Conservation (phyloP, 371 early-diverging fungal species). For the Rhizopus sp. region DNA sequence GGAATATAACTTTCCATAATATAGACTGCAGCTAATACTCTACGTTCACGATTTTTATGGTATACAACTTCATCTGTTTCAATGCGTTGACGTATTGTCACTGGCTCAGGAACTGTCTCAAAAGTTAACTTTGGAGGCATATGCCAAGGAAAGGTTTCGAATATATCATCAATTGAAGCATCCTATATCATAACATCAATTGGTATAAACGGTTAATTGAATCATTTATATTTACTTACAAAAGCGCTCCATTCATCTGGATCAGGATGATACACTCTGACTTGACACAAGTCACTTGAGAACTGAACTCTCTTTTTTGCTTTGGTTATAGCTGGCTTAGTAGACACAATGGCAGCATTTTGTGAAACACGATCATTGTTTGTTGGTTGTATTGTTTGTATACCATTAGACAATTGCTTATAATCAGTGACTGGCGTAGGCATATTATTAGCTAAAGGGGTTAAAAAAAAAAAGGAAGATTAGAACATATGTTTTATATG, state of each 20-base stretch:
- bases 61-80: constrained; percentile 13
- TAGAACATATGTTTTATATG: too few relatives aligned
- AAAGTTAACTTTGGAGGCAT: constrained; percentile 12
- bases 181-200: too few relatives aligned
- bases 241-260: constrained; percentile 32
- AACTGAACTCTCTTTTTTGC: constrained; percentile 26
- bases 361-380: too few relatives aligned
- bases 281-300: constrained; percentile 21
- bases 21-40: constrained; percentile 29
- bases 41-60: constrained; percentile 26
- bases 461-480: too few relatives aligned
- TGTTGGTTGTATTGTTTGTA: background rate
- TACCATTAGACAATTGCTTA: too few relatives aligned
- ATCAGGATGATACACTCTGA: constrained; percentile 25
- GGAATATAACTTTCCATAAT: constrained; percentile 33
- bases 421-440: too few relatives aligned
- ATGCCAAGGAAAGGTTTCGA: constrained; percentile 16
- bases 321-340: too few relatives aligned
- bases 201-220: background rate
- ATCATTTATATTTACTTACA: constrained; percentile 12
- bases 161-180: too few relatives aligned
- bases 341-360: too few relatives aligned
- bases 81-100: constrained; percentile 7
- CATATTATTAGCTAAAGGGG: too few relatives aligned
- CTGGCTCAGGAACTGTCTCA: constrained; percentile 6